A percentile compares a stretch with the other conserved stretches of the same genome.
phyloP scores from a whole-genome alignment of 1,284 basidiomycete genomes.

The Ganoderma sinense region DNA sequence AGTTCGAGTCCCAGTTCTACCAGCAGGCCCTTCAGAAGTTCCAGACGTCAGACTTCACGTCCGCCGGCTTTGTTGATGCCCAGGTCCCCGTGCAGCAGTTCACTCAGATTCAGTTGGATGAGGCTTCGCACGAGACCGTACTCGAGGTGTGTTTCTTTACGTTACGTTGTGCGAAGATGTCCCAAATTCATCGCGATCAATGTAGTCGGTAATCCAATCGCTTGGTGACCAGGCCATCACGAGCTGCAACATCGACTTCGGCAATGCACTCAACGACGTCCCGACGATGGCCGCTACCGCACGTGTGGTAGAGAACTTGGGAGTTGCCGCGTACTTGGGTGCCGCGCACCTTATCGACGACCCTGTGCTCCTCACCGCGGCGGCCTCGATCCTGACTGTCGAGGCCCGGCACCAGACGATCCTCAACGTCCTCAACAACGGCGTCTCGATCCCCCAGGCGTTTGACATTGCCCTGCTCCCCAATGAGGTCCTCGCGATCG shows the following conservation, averaged over 20 bases:
- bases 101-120: slow-evolving; percentile 66
- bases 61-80: slow-evolving; percentile 71
- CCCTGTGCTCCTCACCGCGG: slow-evolving; percentile 70
- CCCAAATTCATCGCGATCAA: slow-evolving; percentile 6
- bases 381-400: slow-evolving; percentile 81
- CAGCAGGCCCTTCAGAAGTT: slow-evolving; percentile 72
- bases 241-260: slow-evolving; percentile 76
- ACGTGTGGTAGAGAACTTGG: slow-evolving; percentile 81
- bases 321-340: slow-evolving; percentile 83
- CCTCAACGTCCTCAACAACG: slow-evolving; percentile 73
- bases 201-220: slow-evolving; percentile 55
- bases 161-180: neutral
- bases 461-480: slow-evolving; percentile 80
- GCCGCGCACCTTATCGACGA: slow-evolving; percentile 72
- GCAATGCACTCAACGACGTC: slow-evolving; percentile 68
- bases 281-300: slow-evolving; percentile 78
- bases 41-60: slow-evolving; percentile 66
- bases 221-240: slow-evolving; percentile 63
- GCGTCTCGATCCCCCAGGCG: slow-evolving; percentile 65
- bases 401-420: slow-evolving; percentile 86
- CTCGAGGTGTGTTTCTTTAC: slow-evolving; percentile 56
- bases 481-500: slow-evolving; percentile 76
- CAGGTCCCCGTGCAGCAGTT: slow-evolving; percentile 70
- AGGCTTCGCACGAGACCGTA: slow-evolving; percentile 62
- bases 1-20: slow-evolving; percentile 79